phyloP scores from a whole-genome alignment of 306 rosid genomes.

The Prinsepia uniflora region DNA sequence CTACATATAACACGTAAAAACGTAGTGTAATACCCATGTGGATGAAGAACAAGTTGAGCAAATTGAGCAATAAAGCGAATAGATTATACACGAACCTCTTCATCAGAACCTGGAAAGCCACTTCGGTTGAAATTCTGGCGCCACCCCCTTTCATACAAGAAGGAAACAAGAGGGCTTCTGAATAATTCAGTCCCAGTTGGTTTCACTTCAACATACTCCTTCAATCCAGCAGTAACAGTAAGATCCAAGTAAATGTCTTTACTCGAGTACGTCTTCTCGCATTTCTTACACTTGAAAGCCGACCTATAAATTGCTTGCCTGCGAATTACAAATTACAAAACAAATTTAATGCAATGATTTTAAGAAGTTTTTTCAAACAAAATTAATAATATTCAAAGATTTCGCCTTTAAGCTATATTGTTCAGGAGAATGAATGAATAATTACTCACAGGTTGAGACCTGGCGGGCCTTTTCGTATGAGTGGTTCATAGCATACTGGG shows the following conservation, averaged over 20 bases:
- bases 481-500: constrained; percentile 82
- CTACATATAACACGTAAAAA: constrained; percentile 37
- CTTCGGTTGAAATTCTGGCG: constrained; percentile 82
- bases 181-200: constrained; percentile 70
- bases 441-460: constrained; percentile 78
- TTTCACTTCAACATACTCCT: constrained; percentile 65
- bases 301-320: constrained; percentile 89
- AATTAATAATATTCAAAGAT: background rate
- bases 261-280: constrained; percentile 80
- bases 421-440: background rate
- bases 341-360: background rate
- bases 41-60: background rate
- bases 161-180: constrained; percentile 95
- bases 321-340: background rate
- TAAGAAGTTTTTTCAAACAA: background rate
- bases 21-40: background rate
- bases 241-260: constrained; percentile 75
- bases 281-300: constrained; percentile 76
- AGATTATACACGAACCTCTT: constrained; percentile 48
- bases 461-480: constrained; percentile 80
- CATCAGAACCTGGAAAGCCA: constrained; percentile 94
- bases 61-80: background rate
- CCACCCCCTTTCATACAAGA: constrained; percentile 97
- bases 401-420: background rate
- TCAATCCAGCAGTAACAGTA: constrained; percentile 69